Percentiles rank a stretch among this genome's conserved stretches.
Conservation (phyloP, 371 early-diverging fungal species). For the Mortierella sp. region DNA sequence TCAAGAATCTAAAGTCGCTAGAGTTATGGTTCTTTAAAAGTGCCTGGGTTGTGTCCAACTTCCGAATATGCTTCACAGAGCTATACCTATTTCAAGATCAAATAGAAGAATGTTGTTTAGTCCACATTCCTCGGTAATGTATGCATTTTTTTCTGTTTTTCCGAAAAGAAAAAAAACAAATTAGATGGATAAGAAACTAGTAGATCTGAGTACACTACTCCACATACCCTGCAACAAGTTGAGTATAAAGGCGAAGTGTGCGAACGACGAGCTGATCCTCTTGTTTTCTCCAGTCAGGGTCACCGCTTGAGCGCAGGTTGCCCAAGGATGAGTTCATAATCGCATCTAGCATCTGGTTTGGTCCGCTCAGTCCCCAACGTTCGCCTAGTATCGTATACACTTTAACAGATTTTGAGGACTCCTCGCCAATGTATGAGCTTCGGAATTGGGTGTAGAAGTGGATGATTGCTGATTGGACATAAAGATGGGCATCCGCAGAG, state of each 20-base stretch:
- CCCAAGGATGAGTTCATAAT: slow-evolving; percentile 69
- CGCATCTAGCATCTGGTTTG: slow-evolving; percentile 69
- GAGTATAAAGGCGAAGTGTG: slow-evolving; percentile 77
- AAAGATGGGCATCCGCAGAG: slow-evolving; percentile 41
- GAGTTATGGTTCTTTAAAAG: slow-evolving; percentile 79
- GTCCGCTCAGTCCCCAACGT: slow-evolving; percentile 47
- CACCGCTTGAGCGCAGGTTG: slow-evolving; percentile 58
- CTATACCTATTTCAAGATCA: slow-evolving; percentile 63
- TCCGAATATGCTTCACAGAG: slow-evolving; percentile 79
- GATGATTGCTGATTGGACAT: slow-evolving; percentile 73
- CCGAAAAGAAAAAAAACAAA: slow-evolving; percentile 2
- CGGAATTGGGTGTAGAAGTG: slow-evolving; percentile 85
- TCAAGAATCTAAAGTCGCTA: slow-evolving; percentile 78
- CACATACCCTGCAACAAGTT: slow-evolving; percentile 81
- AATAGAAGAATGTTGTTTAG: background rate
- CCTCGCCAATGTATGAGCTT: slow-evolving; percentile 83
- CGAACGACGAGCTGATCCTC: slow-evolving; percentile 64
- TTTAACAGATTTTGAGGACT: slow-evolving; percentile 61
- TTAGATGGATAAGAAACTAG: too few species aligned
- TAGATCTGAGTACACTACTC: too few species aligned
- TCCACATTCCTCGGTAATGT: background rate
- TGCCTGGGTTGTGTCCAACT: slow-evolving; percentile 74
- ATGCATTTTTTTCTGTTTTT: too few species aligned
- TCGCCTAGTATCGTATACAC: slow-evolving; percentile 63
- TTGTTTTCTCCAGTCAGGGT: slow-evolving; percentile 64